Evolutionary conservation across 495 filamentous ascomycete species (phyloP), one percentile per base, ranked within the genome.

Genomic region (Lophium mytilinum): DNA sequence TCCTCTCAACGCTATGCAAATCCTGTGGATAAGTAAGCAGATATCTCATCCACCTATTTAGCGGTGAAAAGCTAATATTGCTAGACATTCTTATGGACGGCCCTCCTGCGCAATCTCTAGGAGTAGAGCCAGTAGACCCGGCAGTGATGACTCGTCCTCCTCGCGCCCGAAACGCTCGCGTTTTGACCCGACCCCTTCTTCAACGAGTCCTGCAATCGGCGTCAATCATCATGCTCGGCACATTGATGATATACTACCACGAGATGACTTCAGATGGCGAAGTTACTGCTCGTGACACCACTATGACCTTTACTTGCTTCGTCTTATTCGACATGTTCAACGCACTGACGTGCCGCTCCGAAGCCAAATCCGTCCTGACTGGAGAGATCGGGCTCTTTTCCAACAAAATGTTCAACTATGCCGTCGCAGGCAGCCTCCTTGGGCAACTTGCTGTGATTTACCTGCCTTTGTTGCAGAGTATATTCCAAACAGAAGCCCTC

Each of bases 241-340:
- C 93, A 1, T 85, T 98, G 72, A 75, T 86, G 34, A 86, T 94
- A 56, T 98, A 98, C 71, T 81, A 85, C 50, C 84, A 84, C 68
- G 92, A 97, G 69, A 95, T 98, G 88, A 68, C 80, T 40, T 75
- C 80, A 21, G 88, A 92, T 62, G 83, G 89, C 47, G 73, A 83
- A 46, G 86, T 96, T 50, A 95, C 83, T 10, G 88, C 86, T 33
- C 89, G 94, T 65, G 93, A 98, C 74, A 98, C 93, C 14, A 98
- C 93, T 55, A 96, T 96, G 89, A 98, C 93, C 1, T 98, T 98
- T 70, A 98, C 93, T 18, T 94, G 89, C 72, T 98, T 98, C 66
- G 93, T 98, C 19, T 78, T 97, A 24, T 98, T 96, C 69, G 93
- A 98, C 75, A 97, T 98, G 93, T 94, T 95, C 76, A 96, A 96